These are phyloP conservation scores for Talaromyces sp. DNA, from an alignment of 2,329 filamentous ascomycete genomes.

Conservation along the genomic window DNA sequence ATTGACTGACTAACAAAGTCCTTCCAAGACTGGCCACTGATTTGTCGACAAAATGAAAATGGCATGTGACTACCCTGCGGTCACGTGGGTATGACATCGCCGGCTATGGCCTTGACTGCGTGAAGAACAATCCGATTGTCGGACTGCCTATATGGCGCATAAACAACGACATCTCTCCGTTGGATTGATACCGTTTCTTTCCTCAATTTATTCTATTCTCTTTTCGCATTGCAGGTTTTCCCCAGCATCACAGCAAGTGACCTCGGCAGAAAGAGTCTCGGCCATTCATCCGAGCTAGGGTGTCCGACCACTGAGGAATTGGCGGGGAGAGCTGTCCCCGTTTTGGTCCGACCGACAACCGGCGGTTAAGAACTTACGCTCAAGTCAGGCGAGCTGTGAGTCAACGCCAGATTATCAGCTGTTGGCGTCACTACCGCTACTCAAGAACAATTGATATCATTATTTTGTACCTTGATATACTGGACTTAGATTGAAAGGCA, in stretches of 20 bases:
- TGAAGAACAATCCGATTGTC: not conserved
- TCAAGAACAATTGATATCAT: not conserved
- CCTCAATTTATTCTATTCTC: not conserved
- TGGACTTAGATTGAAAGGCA: not conserved
- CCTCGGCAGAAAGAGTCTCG: conserved; percentile 18
- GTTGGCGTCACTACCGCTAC: not conserved
- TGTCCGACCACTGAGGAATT: conserved; percentile 3
- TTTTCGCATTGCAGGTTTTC: not conserved
- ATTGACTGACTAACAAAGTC: too few species aligned
- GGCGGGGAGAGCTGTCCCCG: conserved; percentile 20
- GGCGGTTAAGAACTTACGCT: not conserved
- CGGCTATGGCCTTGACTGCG: not conserved
- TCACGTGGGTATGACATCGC: not conserved
- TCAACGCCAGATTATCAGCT: not conserved
- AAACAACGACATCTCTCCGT: not conserved
- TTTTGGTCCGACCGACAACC: conserved; percentile 20
- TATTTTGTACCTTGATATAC: not conserved
- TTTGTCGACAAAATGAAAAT: not conserved
- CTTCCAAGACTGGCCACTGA: not conserved
- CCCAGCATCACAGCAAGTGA: conserved; percentile 4
- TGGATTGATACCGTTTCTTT: not conserved
- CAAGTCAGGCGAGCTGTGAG: conserved; percentile 7
- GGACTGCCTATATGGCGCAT: not conserved
- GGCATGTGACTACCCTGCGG: not conserved
- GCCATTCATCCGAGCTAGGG: conserved; percentile 2